Base-by-base conservation (phyloP, 345 rosid species). In the Acer yangbiense region DNA sequence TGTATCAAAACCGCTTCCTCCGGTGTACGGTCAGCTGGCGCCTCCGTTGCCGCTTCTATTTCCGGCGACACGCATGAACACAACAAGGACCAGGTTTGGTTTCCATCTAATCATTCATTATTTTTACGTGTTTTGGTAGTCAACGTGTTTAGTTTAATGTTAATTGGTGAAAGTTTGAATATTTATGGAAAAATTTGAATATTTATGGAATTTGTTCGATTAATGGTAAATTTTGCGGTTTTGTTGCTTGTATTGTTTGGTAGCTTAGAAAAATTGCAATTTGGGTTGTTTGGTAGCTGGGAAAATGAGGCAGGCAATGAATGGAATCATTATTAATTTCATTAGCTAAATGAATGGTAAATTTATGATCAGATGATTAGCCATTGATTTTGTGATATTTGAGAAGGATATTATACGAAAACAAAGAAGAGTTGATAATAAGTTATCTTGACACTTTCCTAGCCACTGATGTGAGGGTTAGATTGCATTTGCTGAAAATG, bases 1-100 rank as follows among this genome's bases (percentile, higher is more conserved):
- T 96, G 93, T 48, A 82, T 96, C 74, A 88, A 89, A 77, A 92
- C 98, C 57, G 99, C 99, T 65, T 95, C 99, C 58, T 91, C 97
- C 48, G 97, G 99, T 65, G 99, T 95, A 23, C 92, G 97, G 54
- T 89, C 98, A 63, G 98, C 97, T 63, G 85, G 90, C 50, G 93
- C 94, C 21, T 90, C 98, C 35, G 94, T 90, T 48, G 92, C 99
- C 70, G 91, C 97, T 18, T 93, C 99, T 8, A 86, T 95, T 54
- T 85, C 98, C 46, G 77, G 93, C 8, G 95, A 90, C 76, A 72
- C 83, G 0, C 85, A 77, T 1, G 91, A 86, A 64, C 90, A 62
- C 55, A 94, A 85, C 43, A 96, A 84, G 75, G 99, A 96, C 81
- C 94, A 92, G 97, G 99, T 93, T 73, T 46, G 16, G 52, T 46